Base-by-base conservation (phyloP, 192 early-diverging fungal species). In the Linnemannia exigua region DNA sequence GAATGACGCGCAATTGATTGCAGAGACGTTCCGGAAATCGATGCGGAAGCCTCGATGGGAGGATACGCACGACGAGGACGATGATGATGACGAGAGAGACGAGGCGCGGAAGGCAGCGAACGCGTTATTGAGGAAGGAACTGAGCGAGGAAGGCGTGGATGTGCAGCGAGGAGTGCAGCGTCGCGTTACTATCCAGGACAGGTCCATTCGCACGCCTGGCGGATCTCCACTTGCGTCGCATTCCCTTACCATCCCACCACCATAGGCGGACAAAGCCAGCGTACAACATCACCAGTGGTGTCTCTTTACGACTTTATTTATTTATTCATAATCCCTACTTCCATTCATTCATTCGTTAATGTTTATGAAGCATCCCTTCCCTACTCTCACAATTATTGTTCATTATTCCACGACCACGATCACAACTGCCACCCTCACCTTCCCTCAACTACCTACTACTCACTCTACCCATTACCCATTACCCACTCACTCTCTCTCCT, bases 21-120 rank as follows among this genome's bases (percentile, higher is more conserved):
- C 83, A 66, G 83, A 85, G 74, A 85, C 77, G 12, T 85, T 85
- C 68, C 58, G 83, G 31, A 85, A 85, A 69, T 85, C 83, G 20
- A 85, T 85, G 83, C 77, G 83, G 15, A 69, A 70, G 38, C 83
- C 83, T 22, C 77, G 74, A 14, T 85, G 83, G 83, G 77, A 85
- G 11, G 15, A 25, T 31, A 63, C 25, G 28, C 58, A 63, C 58
- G 74, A 75, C 1, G 74, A 67, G 0, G 82, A 84, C 44, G 51
- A 47, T n/a, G 80, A 81, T 16, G 80, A 79, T 28, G 75, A 77
- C 3, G 82, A 77, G 37, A 25, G 52, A 54, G 74, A 79, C 5
- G 77, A 79, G 31, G 67, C 67, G 0, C 83, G 83, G 36, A 67
- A 46, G 19, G 83, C 77, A 0, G 83, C 83, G 1, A 79, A 85